phyloP scores from a whole-genome alignment of 495 filamentous ascomycete genomes.

The Penicillium paxilli region DNA sequence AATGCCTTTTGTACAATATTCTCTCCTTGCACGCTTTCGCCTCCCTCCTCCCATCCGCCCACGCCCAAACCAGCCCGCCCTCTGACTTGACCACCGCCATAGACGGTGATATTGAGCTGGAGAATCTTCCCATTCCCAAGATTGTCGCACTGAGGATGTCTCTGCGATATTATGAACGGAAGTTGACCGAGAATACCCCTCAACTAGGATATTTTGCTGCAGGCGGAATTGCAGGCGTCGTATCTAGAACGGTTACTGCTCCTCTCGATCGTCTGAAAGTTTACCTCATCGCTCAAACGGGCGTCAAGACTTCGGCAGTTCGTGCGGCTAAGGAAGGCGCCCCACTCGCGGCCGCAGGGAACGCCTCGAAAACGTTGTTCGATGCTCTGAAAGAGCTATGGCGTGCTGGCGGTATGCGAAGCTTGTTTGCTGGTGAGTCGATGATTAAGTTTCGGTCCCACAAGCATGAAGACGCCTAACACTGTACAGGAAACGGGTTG shows the following conservation, averaged over 20 bases:
- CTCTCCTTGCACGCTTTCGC: constrained; percentile 39
- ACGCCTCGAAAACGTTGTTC: constrained; percentile 64
- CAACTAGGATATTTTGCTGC: constrained; percentile 95
- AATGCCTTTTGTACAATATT: constrained; percentile 42
- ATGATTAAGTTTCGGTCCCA: not conserved
- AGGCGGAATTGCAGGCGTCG: constrained; percentile 86
- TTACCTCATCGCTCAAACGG: constrained; percentile 91
- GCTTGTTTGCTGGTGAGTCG: constrained; percentile 86
- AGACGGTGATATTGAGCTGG: constrained; percentile 43
- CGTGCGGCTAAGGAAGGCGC: constrained; percentile 71
- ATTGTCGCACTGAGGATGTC: constrained; percentile 50
- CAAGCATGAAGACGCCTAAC: constrained; percentile 9
- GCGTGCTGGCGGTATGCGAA: constrained; percentile 83
- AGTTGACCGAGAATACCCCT: constrained; percentile 64
- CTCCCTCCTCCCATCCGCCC: constrained; percentile 39
- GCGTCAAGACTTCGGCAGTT: constrained; percentile 56
- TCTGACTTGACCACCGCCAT: constrained; percentile 25
- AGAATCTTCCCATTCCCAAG: constrained; percentile 47
- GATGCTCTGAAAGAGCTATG: constrained; percentile 75
- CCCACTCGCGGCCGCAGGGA: constrained; percentile 63
- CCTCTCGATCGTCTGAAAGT: constrained; percentile 97
- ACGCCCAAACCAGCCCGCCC: constrained; percentile 33
- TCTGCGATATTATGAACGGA: constrained; percentile 51
- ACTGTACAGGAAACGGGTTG: constrained; percentile 77
- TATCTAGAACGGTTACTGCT: constrained; percentile 90